Percentiles rank a stretch among this genome's conserved stretches.
Evolutionary conservation across 1,284 basidiomycete species (phyloP).

Genomic region (Apiotrichum domesticum): DNA sequence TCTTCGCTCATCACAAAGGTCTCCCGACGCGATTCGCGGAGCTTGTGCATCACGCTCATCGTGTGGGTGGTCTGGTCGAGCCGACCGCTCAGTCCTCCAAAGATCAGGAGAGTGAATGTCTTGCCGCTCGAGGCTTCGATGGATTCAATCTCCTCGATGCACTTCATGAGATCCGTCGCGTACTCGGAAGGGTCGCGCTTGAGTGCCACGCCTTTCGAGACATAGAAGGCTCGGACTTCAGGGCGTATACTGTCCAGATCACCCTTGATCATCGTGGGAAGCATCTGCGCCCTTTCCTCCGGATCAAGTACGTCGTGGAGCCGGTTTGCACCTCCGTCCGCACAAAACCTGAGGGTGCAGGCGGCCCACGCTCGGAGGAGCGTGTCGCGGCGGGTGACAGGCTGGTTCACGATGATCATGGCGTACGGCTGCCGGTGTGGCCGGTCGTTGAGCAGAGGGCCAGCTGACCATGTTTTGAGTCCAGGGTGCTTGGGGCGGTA

Average conservation of each 20-base stretch:
- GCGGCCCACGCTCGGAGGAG: slow-evolving; percentile 65
- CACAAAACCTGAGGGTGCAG: slow-evolving; percentile 57
- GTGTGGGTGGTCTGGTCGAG: slow-evolving; percentile 93
- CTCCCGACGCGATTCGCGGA: slow-evolving; percentile 58
- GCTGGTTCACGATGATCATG: slow-evolving; percentile 82
- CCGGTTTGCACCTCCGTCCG: slow-evolving; percentile 91
- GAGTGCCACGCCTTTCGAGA: slow-evolving; percentile 61
- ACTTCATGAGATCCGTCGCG: slow-evolving; percentile 93
- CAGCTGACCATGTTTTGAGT: slow-evolving; percentile 11
- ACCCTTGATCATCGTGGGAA: slow-evolving; percentile 84
- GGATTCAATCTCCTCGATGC: slow-evolving; percentile 57
- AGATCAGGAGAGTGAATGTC: slow-evolving; percentile 65
- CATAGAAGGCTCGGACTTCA: slow-evolving; percentile 68
- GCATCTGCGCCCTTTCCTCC: slow-evolving; percentile 46
- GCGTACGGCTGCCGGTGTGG: slow-evolving; percentile 45
- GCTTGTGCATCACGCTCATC: slow-evolving; percentile 74
- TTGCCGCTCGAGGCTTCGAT: slow-evolving; percentile 51
- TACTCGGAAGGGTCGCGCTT: slow-evolving; percentile 66
- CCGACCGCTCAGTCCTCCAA: slow-evolving; percentile 84
- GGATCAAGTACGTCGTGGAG: slow-evolving; percentile 60
- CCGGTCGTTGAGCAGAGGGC: slow-evolving; percentile 2
- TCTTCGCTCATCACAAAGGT: slow-evolving; percentile 79
- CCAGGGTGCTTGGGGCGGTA: slow-evolving; percentile 8
- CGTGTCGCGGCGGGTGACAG: slow-evolving; percentile 59
- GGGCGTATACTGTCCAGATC: slow-evolving; percentile 81